Evolutionary conservation across 1,139 yeast species (phyloP).

Genomic region (Protomyces gravidus): DNA sequence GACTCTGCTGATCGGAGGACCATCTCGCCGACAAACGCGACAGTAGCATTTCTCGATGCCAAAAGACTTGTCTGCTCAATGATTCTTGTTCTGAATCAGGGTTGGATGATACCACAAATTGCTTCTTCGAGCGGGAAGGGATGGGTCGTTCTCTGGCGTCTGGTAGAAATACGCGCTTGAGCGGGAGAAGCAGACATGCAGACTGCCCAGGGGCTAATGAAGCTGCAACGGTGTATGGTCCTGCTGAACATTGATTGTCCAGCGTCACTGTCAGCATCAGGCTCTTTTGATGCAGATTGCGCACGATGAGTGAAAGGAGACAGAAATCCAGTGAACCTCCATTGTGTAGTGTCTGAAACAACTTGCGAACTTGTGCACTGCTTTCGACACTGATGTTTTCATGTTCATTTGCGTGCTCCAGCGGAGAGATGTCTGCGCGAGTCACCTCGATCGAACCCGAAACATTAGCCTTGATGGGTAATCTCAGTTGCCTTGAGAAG

Average conservation of each 20-base stretch:
- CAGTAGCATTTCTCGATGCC: slow-evolving; percentile 70
- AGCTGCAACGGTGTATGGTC: slow-evolving; percentile 35
- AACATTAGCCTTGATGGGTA: slow-evolving; percentile 67
- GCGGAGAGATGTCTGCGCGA: slow-evolving; percentile 66
- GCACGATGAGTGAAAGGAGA: slow-evolving; percentile 60
- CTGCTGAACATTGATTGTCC: slow-evolving; percentile 35
- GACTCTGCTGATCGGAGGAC: slow-evolving; percentile 40
- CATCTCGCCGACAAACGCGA: slow-evolving; percentile 60
- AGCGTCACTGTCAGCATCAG: slow-evolving; percentile 36
- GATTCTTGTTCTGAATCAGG: slow-evolving; percentile 36
- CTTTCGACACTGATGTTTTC: not conserved
- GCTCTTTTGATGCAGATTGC: slow-evolving; percentile 59
- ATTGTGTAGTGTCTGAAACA: not conserved
- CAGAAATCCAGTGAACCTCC: slow-evolving; percentile 50
- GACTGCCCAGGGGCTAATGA: slow-evolving; percentile 51
- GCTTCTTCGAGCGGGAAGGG: slow-evolving; percentile 73
- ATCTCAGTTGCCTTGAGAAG: slow-evolving; percentile 54
- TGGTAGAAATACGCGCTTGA: slow-evolving; percentile 51
- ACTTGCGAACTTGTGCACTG: not conserved
- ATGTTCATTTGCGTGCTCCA: slow-evolving; percentile 36
- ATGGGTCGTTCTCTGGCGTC: slow-evolving; percentile 52
- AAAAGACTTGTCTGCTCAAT: slow-evolving; percentile 58
- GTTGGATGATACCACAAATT: slow-evolving; percentile 59
- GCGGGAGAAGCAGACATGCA: slow-evolving; percentile 63
- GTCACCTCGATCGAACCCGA: slow-evolving; percentile 68